phyloP scores from a whole-genome alignment of 2,329 filamentous ascomycete genomes.

The Aspergillus sp. region DNA sequence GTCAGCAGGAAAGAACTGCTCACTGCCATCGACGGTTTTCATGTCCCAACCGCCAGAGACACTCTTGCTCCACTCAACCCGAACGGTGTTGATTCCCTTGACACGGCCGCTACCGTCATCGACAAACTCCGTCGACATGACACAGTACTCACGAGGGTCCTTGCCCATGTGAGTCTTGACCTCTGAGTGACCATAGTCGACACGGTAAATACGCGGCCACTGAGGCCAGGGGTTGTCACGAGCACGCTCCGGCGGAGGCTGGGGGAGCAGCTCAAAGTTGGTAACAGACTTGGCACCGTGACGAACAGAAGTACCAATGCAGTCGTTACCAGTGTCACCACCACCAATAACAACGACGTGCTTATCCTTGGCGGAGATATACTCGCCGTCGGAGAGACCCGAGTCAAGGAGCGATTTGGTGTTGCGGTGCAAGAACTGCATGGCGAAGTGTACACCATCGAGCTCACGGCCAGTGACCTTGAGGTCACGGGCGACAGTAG shows the following conservation, averaged over 20 bases:
- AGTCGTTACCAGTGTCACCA: conserved; percentile 96
- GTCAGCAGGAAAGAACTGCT: conserved; percentile 94
- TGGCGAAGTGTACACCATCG: conserved; percentile 88
- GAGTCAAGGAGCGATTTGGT: conserved; percentile 96
- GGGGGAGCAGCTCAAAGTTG: conserved; percentile 93
- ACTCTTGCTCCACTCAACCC: conserved; percentile 92
- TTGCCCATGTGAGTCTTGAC: conserved; percentile 94
- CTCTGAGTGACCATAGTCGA: conserved; percentile 96
- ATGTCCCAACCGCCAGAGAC: conserved; percentile 92
- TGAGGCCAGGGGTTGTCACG: conserved; percentile 97
- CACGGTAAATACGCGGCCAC: conserved; percentile 90
- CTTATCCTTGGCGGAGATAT: conserved; percentile 94
- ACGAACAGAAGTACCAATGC: conserved; percentile 91
- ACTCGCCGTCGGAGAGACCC: conserved; percentile 70
- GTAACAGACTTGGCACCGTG: conserved; percentile 92
- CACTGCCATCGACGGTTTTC: conserved; percentile 90
- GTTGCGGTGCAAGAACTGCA: conserved; percentile 96
- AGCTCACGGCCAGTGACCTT: conserved; percentile 84
- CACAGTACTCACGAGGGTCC: conserved; percentile 93
- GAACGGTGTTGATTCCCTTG: conserved; percentile 91
- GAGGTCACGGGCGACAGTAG: conserved; percentile 86
- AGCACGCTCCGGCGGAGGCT: conserved; percentile 83
- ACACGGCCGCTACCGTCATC: conserved; percentile 81
- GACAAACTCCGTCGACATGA: conserved; percentile 96
- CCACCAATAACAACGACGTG: conserved; percentile 94